These are phyloP conservation scores for Cercospora zeina DNA, from an alignment of 2,329 filamentous ascomycete genomes.

Conservation along the genomic window DNA sequence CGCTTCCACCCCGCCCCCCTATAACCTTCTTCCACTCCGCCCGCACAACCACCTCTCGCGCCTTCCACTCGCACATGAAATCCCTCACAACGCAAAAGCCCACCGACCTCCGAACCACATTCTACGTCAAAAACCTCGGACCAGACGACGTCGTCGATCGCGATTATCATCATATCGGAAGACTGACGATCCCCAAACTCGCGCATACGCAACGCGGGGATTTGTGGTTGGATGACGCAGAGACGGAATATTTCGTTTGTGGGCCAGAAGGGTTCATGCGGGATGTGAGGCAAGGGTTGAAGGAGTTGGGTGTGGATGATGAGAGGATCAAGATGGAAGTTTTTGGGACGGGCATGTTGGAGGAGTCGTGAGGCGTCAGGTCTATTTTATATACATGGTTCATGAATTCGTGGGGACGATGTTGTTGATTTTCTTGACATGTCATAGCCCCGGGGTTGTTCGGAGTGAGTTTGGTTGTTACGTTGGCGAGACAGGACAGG, in stretches of 20 bases:
- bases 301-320: slow-evolving; percentile 55
- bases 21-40: slow-evolving; percentile 66
- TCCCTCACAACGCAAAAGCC: slow-evolving; percentile 47
- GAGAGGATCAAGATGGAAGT: slow-evolving; percentile 31
- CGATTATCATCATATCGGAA: slow-evolving; percentile 61
- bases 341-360: slow-evolving; percentile 28
- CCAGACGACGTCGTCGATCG: slow-evolving; percentile 52
- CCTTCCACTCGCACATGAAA: slow-evolving; percentile 57
- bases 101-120: slow-evolving; percentile 52
- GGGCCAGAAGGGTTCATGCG: slow-evolving; percentile 71
- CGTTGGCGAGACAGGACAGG: too few species aligned
- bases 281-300: slow-evolving; percentile 56
- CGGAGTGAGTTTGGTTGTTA: too few species aligned
- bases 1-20: slow-evolving; percentile 27
- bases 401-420: not conserved
- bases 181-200: slow-evolving; percentile 55
- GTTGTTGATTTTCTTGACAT: not conserved
- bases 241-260: slow-evolving; percentile 69
- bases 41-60: slow-evolving; percentile 52
- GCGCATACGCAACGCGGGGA: slow-evolving; percentile 49
- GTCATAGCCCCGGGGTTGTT: too few species aligned
- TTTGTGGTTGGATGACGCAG: slow-evolving; percentile 57
- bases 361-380: not conserved
- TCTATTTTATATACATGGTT: too few species aligned
- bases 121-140: slow-evolving; percentile 59